A percentile compares a stretch with the other conserved stretches of the same genome.
phyloP scores from a whole-genome alignment of 2,329 filamentous ascomycete genomes.

The Lasiodiplodia sp. region DNA sequence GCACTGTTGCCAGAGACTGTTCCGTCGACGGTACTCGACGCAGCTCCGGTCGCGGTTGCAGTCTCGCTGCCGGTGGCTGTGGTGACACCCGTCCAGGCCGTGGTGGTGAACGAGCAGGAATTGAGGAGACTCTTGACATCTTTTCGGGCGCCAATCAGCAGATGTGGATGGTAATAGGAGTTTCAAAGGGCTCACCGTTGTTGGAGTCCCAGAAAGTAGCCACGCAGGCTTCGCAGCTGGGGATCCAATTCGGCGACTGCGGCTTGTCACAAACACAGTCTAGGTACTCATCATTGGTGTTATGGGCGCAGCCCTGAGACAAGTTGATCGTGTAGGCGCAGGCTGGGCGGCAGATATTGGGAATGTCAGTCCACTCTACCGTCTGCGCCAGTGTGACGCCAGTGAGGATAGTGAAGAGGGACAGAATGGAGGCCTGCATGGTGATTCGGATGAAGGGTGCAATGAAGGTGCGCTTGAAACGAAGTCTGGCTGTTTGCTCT shows the following conservation, averaged over 20 bases:
- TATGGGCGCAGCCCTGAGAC: not conserved
- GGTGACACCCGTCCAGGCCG: not conserved
- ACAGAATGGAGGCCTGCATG: not conserved
- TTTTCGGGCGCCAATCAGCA: not conserved
- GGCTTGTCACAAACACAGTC: not conserved
- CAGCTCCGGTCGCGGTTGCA: not conserved
- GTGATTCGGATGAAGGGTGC: not conserved
- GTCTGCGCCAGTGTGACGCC: not conserved
- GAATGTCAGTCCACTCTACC: not conserved
- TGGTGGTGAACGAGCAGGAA: not conserved
- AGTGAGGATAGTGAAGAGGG: not conserved
- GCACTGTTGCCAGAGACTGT: not conserved
- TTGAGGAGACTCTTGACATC: not conserved
- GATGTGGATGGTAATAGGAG: not conserved
- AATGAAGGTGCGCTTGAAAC: too few species aligned
- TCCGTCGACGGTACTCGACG: not conserved
- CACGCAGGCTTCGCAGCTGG: not conserved
- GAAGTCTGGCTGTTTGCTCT: too few species aligned
- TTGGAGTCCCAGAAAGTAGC: not conserved
- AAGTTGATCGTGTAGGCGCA: conserved; percentile 8
- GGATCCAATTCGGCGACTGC: not conserved
- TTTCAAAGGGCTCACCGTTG: not conserved
- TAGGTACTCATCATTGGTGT: not conserved
- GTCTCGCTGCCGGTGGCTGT: conserved; percentile 1
- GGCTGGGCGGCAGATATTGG: conserved; percentile 1